A percentile compares a stretch with the other conserved stretches of the same genome.
These are phyloP conservation scores for Balansia obtecta DNA, from an alignment of 2,329 filamentous ascomycete genomes.

Conservation along the genomic window DNA sequence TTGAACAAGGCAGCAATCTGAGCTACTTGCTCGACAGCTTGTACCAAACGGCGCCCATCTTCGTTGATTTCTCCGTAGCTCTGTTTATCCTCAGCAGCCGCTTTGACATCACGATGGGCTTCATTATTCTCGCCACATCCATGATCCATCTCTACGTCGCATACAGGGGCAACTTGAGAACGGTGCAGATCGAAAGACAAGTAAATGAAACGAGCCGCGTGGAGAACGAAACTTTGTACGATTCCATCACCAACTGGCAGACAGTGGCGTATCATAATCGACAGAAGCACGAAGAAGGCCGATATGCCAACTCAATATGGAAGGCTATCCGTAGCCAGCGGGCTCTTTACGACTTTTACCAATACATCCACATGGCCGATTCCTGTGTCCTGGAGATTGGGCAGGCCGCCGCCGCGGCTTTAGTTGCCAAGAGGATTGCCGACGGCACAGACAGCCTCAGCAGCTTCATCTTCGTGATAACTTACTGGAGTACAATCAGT, in stretches of 20 bases:
- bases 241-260: slow-evolving; percentile 29
- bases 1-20: slow-evolving; percentile 48
- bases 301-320: slow-evolving; percentile 9
- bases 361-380: slow-evolving; percentile 6
- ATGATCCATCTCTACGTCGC: slow-evolving; percentile 10
- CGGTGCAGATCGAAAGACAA: slow-evolving; percentile 6
- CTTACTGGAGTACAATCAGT: slow-evolving; percentile 44
- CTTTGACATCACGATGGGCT: slow-evolving; percentile 25
- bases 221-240: slow-evolving; percentile 11
- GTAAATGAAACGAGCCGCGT: slow-evolving; percentile 7
- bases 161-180: slow-evolving; percentile 8
- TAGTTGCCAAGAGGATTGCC: slow-evolving; percentile 6
- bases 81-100: slow-evolving; percentile 46
- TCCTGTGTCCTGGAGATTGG: slow-evolving; percentile 10
- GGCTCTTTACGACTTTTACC: slow-evolving; percentile 6
- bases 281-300: slow-evolving; percentile 11
- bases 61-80: slow-evolving; percentile 27
- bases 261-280: slow-evolving; percentile 33
- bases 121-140: slow-evolving; percentile 11
- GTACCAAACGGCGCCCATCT: slow-evolving; percentile 9
- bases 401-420: slow-evolving; percentile 6
- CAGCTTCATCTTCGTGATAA: slow-evolving; percentile 47
- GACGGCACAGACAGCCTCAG: slow-evolving; percentile 22
- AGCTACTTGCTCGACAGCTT: slow-evolving; percentile 44
- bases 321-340: slow-evolving; percentile 6